A percentile compares a stretch with the other conserved stretches of the same genome.
phyloP scores from a whole-genome alignment of 371 early-diverging fungal genomes.

The Mucor saturninus region DNA sequence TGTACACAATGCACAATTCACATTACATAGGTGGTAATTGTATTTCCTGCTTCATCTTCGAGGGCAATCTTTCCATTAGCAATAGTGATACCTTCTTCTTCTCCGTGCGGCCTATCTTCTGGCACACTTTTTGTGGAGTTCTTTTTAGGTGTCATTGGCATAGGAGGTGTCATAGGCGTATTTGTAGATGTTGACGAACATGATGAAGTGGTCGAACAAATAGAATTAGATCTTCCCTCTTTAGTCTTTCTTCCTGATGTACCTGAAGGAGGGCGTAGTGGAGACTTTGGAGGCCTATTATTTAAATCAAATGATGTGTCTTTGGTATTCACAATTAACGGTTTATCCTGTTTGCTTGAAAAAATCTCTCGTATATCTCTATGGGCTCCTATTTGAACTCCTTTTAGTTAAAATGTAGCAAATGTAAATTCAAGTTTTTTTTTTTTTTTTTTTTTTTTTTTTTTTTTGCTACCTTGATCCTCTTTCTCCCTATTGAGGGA shows the following conservation, averaged over 20 bases:
- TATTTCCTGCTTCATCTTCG: constrained; percentile 51
- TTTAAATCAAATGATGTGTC: neutral
- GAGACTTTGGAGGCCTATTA: constrained; percentile 43
- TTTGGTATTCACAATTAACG: constrained; percentile 9
- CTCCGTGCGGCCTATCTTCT: neutral
- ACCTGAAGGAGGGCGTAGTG: constrained; percentile 25
- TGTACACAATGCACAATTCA: neutral
- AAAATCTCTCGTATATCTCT: neutral
- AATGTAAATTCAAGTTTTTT: neutral
- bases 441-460: neutral
- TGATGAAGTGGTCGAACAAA: constrained; percentile 14
- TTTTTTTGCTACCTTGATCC: neutral
- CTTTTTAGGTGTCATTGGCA: neutral
- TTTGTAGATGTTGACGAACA: constrained; percentile 13
- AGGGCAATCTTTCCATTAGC: constrained; percentile 21
- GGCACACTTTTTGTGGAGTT: neutral
- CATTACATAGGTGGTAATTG: constrained; percentile 55
- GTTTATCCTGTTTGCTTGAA: neutral
- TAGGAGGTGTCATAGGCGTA: constrained; percentile 11
- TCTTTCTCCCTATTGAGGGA: constrained; percentile 1
- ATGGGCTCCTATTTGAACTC: neutral
- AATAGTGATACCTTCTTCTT: neutral
- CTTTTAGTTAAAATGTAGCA: neutral
- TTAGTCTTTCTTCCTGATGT: neutral
- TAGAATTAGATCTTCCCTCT: constrained; percentile 12